A percentile compares a stretch with the other conserved stretches of the same genome.
These are phyloP conservation scores for Penicillium palitans DNA, from an alignment of 2,329 filamentous ascomycete species.

Conservation along the genomic window DNA sequence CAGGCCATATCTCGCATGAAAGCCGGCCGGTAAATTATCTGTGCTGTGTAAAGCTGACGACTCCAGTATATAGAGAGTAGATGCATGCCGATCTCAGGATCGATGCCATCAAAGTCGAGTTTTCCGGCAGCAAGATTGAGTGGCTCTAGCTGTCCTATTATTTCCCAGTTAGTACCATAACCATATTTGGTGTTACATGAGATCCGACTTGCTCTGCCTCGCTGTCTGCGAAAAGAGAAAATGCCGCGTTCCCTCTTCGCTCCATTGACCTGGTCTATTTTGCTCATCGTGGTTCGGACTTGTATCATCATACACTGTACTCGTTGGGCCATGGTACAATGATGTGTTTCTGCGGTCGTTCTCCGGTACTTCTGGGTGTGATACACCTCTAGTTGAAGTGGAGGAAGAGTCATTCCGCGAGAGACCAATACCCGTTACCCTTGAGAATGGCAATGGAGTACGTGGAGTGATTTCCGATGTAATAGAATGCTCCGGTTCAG, in stretches of 20 bases:
- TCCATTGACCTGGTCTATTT: constrained; percentile 6
- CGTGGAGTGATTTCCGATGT: constrained; percentile 7
- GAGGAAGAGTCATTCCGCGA: constrained; percentile 13
- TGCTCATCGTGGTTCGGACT: constrained; percentile 8
- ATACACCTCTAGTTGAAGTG: constrained; percentile 10
- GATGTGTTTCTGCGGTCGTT: constrained; percentile 19
- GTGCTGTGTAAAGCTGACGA: constrained; percentile 52
- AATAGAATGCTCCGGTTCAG: constrained; percentile 8
- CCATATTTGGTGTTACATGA: not conserved
- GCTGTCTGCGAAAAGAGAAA: constrained; percentile 28
- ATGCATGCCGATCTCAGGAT: constrained; percentile 55
- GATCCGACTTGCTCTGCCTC: constrained; percentile 23
- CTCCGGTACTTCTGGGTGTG: constrained; percentile 24
- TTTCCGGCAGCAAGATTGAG: constrained; percentile 49
- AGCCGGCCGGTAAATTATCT: constrained; percentile 53
- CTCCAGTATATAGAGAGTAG: constrained; percentile 56
- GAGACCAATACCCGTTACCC: constrained; percentile 6
- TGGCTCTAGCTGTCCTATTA: constrained; percentile 51
- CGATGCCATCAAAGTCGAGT: constrained; percentile 58
- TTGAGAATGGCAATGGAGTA: constrained; percentile 1
- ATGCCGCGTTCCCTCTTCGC: constrained; percentile 23
- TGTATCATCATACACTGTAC: constrained; percentile 28
- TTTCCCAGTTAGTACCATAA: not conserved
- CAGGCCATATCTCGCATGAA: constrained; percentile 56
- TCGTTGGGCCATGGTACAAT: constrained; percentile 28